phyloP scores from a whole-genome alignment of 371 early-diverging fungal genomes.

The Mortierella sp. region DNA sequence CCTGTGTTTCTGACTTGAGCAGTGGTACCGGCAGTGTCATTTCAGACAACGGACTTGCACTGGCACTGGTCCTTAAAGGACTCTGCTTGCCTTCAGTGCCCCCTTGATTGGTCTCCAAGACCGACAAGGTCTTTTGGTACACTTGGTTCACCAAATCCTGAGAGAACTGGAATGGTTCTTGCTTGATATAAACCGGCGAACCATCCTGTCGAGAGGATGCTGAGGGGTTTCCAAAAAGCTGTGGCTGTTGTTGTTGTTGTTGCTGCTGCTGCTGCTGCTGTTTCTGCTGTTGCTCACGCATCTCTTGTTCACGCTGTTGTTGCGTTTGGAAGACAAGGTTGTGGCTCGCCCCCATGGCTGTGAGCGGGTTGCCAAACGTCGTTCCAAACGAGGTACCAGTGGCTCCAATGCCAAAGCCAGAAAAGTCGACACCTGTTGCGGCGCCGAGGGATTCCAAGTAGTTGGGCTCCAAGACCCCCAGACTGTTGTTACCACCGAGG shows the following conservation, averaged over 20 bases:
- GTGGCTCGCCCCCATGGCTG: slow-evolving; percentile 15
- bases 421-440: slow-evolving; percentile 43
- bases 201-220: slow-evolving; percentile 13
- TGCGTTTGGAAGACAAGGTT: slow-evolving; percentile 38
- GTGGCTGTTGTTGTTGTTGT: slow-evolving; percentile 21
- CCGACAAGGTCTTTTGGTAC: slow-evolving; percentile 47
- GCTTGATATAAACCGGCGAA: slow-evolving; percentile 39
- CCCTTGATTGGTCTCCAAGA: slow-evolving; percentile 26
- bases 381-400: slow-evolving; percentile 31
- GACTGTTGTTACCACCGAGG: slow-evolving; percentile 47
- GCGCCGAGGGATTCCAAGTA: slow-evolving; percentile 36
- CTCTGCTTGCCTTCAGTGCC: slow-evolving; percentile 18
- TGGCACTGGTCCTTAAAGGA: slow-evolving; percentile 17
- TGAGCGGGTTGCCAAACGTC: slow-evolving; percentile 21
- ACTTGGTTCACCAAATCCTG: slow-evolving; percentile 47
- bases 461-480: slow-evolving; percentile 38
- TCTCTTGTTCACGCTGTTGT: slow-evolving; percentile 36
- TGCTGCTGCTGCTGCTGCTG: slow-evolving; percentile 22
- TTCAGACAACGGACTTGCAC: slow-evolving; percentile 31
- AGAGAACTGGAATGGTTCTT: slow-evolving; percentile 47
- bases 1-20: slow-evolving; percentile 24
- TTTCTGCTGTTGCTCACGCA: slow-evolving; percentile 19
- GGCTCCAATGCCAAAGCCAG: slow-evolving; percentile 50
- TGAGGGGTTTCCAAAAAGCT: slow-evolving; percentile 7
- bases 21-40: slow-evolving; percentile 43